Conservation (phyloP, 2,329 filamentous ascomycete species). For the Sarocladium strictum region DNA sequence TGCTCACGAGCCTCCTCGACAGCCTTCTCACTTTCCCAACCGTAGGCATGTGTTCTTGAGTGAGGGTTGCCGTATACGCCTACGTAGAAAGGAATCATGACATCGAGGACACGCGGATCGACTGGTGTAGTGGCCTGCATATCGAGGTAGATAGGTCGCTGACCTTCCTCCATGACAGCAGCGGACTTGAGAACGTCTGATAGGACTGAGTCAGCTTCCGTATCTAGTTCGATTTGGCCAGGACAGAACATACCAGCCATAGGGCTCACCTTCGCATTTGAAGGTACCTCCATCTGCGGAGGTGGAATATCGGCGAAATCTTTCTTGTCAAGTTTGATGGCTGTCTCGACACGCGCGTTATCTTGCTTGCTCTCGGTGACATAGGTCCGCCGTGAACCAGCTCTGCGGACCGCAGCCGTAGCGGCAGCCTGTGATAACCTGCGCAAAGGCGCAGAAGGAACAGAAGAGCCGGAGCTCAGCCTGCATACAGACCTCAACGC, state of each 20-base stretch:
- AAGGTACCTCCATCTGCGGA: constrained; percentile 23
- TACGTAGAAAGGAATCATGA: constrained; percentile 92
- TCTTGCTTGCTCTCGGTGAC: constrained; percentile 78
- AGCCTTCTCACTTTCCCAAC: constrained; percentile 95
- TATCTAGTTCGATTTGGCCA: not conserved
- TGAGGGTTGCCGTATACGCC: constrained; percentile 96
- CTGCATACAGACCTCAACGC: constrained; percentile 71
- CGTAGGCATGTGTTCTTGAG: constrained; percentile 94
- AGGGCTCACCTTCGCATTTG: constrained; percentile 66
- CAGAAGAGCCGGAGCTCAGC: constrained; percentile 38
- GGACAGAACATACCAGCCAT: constrained; percentile 45
- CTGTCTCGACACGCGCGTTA: constrained; percentile 77
- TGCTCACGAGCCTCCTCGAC: constrained; percentile 82
- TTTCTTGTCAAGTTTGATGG: constrained; percentile 81
- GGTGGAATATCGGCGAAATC: constrained; percentile 59
- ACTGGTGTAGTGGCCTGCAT: constrained; percentile 97
- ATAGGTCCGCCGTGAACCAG: constrained; percentile 54
- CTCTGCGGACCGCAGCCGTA: constrained; percentile 22
- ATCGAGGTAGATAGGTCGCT: constrained; percentile 92
- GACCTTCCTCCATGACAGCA: constrained; percentile 86
- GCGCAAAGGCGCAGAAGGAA: constrained; percentile 26
- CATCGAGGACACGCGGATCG: constrained; percentile 89
- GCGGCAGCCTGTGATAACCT: constrained; percentile 23
- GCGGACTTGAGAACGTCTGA: constrained; percentile 81
- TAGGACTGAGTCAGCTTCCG: constrained; percentile 13